A percentile compares a stretch with the other conserved stretches of the same genome.
These are phyloP conservation scores for Peterozyma xylosa DNA, from an alignment of 805 yeast species.

Conservation along the genomic window DNA sequence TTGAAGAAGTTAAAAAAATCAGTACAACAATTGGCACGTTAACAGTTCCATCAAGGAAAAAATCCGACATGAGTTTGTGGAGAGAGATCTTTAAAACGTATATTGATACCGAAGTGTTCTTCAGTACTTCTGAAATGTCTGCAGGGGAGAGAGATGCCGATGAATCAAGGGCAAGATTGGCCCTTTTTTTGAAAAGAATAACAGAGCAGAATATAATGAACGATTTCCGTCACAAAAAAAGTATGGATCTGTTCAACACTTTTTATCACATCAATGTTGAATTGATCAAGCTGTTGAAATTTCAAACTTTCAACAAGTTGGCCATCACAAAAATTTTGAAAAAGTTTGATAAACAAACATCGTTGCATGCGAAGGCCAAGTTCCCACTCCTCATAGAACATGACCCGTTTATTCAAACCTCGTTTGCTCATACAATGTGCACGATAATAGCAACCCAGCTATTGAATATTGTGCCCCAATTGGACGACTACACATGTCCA, in stretches of 20 bases:
- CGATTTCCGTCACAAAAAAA: slow-evolving; percentile 38
- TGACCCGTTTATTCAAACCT: slow-evolving; percentile 37
- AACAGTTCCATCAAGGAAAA: slow-evolving; percentile 32
- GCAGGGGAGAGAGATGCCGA: slow-evolving; percentile 37
- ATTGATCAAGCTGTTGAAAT: slow-evolving; percentile 48
- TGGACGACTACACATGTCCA: slow-evolving; percentile 73
- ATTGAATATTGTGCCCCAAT: slow-evolving; percentile 56
- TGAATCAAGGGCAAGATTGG: slow-evolving; percentile 37
- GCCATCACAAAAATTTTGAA: slow-evolving; percentile 66
- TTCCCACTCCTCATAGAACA: slow-evolving; percentile 37
- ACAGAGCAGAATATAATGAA: slow-evolving; percentile 27
- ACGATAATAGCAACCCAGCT: slow-evolving; percentile 46
- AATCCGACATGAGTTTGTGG: slow-evolving; percentile 60
- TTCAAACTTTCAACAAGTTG: slow-evolving; percentile 52
- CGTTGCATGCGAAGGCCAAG: slow-evolving; percentile 35
- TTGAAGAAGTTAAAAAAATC: slow-evolving; percentile 32
- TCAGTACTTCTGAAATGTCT: slow-evolving; percentile 39
- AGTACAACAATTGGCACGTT: slow-evolving; percentile 30
- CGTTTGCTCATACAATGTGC: slow-evolving; percentile 48
- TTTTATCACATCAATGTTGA: slow-evolving; percentile 49
- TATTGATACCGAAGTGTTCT: slow-evolving; percentile 59
- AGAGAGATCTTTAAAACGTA: slow-evolving; percentile 59
- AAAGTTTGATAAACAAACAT: slow-evolving; percentile 69
- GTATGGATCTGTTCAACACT: slow-evolving; percentile 34
- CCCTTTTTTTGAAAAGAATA: slow-evolving; percentile 30